phyloP scores from a whole-genome alignment of 139 green algal species.

The Edaphochlamys debaryana region DNA sequence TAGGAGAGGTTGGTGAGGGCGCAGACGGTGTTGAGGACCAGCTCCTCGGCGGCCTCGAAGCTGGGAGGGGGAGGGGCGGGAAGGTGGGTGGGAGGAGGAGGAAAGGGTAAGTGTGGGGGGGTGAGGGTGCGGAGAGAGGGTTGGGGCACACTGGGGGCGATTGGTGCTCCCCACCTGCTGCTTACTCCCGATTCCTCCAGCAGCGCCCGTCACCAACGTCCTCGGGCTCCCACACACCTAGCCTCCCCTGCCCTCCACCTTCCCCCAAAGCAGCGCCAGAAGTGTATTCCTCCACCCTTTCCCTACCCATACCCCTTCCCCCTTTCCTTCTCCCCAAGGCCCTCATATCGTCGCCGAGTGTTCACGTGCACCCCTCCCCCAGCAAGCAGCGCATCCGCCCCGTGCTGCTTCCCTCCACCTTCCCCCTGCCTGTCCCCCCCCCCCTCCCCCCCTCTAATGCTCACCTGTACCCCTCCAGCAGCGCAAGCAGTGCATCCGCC shows the following conservation, averaged over 20 bases:
- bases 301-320: not conserved
- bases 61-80: not conserved
- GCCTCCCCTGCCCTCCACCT: too few relatives aligned
- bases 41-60: conserved; percentile 55
- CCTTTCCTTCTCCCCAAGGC: too few relatives aligned
- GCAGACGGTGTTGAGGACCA: conserved; percentile 67
- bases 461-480: conserved; percentile 41
- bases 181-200: too few relatives aligned
- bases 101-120: not conserved
- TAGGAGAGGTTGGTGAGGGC: conserved; percentile 68
- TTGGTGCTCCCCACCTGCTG: too few relatives aligned
- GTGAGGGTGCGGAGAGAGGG: too few relatives aligned
- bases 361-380: conserved; percentile 26
- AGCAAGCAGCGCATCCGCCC: conserved; percentile 40
- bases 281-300: too few relatives aligned
- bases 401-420: too few relatives aligned
- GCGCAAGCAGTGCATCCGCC: conserved; percentile 22
- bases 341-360: too few relatives aligned
- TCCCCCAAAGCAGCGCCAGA: too few relatives aligned
- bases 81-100: not conserved
- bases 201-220: too few relatives aligned
- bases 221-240: too few relatives aligned
- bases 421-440: not conserved
- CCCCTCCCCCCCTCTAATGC: not conserved
- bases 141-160: too few relatives aligned